A percentile compares a stretch with the other conserved stretches of the same genome.
These are phyloP conservation scores for Closterium sp. DNA, from an alignment of 139 green algal species.

Conservation along the genomic window DNA sequence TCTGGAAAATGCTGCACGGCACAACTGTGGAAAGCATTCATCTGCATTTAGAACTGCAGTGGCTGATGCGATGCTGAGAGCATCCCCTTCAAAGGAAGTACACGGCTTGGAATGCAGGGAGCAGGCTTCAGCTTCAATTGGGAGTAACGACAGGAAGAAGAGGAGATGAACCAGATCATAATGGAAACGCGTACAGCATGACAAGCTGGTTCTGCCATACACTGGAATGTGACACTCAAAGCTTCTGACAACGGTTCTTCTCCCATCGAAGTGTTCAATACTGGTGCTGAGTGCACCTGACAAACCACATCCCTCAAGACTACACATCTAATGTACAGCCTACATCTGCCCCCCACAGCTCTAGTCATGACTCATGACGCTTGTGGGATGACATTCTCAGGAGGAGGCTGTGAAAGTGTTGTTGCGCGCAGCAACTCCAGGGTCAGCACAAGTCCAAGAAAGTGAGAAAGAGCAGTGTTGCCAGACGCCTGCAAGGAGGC, in stretches of 20 bases:
- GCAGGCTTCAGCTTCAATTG: neutral
- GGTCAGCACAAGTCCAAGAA: slow-evolving; percentile 74
- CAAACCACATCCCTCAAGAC: neutral
- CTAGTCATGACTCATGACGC: slow-evolving; percentile 6
- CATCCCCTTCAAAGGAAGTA: neutral
- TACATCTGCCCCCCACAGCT: neutral
- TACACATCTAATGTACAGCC: neutral
- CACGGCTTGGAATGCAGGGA: neutral
- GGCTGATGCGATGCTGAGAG: neutral
- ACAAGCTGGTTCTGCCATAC: neutral
- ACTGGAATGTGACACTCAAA: no score
- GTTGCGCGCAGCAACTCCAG: slow-evolving; percentile 76
- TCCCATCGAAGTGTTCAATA: no score
- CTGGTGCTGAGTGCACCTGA: neutral
- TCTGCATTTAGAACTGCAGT: neutral
- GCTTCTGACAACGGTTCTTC: no score
- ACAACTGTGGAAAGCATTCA: neutral
- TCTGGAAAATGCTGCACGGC: neutral
- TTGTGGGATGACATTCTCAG: slow-evolving; percentile 43
- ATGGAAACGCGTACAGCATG: neutral
- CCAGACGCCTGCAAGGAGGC: slow-evolving; percentile 72
- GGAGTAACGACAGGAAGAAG: neutral
- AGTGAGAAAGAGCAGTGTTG: slow-evolving; percentile 90
- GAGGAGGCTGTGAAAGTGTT: slow-evolving; percentile 27
- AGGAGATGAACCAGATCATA: neutral